These are phyloP conservation scores for Dendrostoma leiphaemia DNA, from an alignment of 2,329 filamentous ascomycete genomes.

Conservation along the genomic window DNA sequence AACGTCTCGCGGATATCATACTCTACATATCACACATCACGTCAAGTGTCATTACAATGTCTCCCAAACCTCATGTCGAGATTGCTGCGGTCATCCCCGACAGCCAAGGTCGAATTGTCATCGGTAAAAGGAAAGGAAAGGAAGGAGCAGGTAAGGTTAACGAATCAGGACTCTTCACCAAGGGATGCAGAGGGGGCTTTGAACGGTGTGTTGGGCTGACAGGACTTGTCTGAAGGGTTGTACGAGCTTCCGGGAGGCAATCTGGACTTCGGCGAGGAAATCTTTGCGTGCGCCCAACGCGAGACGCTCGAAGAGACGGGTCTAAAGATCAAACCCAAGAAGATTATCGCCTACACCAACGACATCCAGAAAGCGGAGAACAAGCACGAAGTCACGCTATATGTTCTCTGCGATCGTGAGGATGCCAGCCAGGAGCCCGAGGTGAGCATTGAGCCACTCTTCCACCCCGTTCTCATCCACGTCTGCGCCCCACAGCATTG, in stretches of 20 bases:
- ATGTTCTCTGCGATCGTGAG: slow-evolving; percentile 53
- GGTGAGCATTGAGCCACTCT: slow-evolving; percentile 41
- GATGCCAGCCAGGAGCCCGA: slow-evolving; percentile 49
- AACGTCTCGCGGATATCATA: no score
- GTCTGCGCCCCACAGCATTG: no score
- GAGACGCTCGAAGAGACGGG: slow-evolving; percentile 72
- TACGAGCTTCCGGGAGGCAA: slow-evolving; percentile 73
- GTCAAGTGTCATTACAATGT: no score
- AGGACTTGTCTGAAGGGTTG: no score
- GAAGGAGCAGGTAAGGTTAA: slow-evolving; percentile 40
- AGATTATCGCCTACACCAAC: slow-evolving; percentile 63
- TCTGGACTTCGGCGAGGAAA: slow-evolving; percentile 66
- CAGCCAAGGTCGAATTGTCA: slow-evolving; percentile 35
- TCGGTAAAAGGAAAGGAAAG: slow-evolving; percentile 42
- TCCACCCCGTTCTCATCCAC: no score
- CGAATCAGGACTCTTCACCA: slow-evolving; percentile 29
- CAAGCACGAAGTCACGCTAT: slow-evolving; percentile 75
- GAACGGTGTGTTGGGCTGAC: no score
- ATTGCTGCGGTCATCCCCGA: slow-evolving; percentile 40
- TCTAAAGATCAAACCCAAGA: slow-evolving; percentile 49
- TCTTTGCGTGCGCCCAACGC: slow-evolving; percentile 60
- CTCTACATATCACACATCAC: no score
- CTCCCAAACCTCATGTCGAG: slow-evolving; percentile 38
- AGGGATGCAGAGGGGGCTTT: no score
- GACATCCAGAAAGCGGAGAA: slow-evolving; percentile 55